phyloP scores from a whole-genome alignment of 2,329 filamentous ascomycete genomes.

The Drechslerella coelobrocha region DNA sequence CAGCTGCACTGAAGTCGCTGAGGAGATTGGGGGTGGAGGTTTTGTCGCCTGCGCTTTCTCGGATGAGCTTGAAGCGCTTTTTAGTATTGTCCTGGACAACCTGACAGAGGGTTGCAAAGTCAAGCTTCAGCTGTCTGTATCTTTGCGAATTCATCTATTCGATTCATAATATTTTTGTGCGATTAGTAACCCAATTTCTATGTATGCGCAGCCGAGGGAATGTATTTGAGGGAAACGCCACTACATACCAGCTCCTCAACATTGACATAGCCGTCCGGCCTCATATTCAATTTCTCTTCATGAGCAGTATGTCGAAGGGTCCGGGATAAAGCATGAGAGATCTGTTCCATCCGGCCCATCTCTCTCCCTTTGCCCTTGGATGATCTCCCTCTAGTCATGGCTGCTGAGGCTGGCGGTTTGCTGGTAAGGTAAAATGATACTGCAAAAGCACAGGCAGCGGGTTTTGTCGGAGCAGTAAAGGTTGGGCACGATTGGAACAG shows the following conservation, averaged over 20 bases:
- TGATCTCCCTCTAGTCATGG: slow-evolving; percentile 12
- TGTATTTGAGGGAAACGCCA: neutral
- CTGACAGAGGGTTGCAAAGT: slow-evolving; percentile 73
- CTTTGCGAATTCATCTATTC: slow-evolving; percentile 67
- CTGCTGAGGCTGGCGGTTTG: neutral
- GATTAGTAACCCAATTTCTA: too few relatives aligned
- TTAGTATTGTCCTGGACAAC: slow-evolving; percentile 82
- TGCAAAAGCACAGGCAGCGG: neutral
- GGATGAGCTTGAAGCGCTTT: slow-evolving; percentile 83
- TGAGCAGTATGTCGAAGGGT: slow-evolving; percentile 69
- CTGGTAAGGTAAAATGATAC: neutral
- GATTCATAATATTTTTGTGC: too few relatives aligned
- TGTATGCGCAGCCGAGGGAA: too few relatives aligned
- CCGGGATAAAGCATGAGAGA: slow-evolving; percentile 64
- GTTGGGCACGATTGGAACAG: neutral
- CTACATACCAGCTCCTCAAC: slow-evolving; percentile 64
- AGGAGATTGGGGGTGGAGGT: slow-evolving; percentile 53
- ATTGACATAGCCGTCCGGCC: slow-evolving; percentile 67
- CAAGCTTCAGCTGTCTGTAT: slow-evolving; percentile 74
- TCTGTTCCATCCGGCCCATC: slow-evolving; percentile 30
- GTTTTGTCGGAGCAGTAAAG: neutral
- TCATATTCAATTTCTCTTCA: slow-evolving; percentile 67
- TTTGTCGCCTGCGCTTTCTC: slow-evolving; percentile 56
- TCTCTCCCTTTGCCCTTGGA: slow-evolving; percentile 20
- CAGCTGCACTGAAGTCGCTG: slow-evolving; percentile 51